Evolutionary conservation across 768 basidiomycete species (phyloP), one percentile per base, ranked within the genome.

Genomic region (Mycena vulgaris): DNA sequence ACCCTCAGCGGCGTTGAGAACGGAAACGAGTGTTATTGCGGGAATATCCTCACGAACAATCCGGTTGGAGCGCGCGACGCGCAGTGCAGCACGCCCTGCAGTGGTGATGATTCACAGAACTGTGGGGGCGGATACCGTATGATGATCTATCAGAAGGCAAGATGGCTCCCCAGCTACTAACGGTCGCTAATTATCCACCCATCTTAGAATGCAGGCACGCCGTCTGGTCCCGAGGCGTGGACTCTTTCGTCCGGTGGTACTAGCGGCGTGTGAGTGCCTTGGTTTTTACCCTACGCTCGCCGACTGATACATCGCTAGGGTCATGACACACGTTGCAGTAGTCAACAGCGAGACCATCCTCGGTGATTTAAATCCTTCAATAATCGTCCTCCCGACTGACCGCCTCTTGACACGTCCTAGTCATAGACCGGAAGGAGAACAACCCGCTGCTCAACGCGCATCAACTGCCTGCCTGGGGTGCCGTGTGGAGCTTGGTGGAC

Each of bases 391-490:
- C n/a, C n/a, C n/a, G n/a, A n/a, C n/a, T n/a, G n/a, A n/a, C n/a
- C n/a, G n/a, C n/a, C n/a, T n/a, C n/a, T n/a, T n/a, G n/a, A n/a
- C n/a, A n/a, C n/a, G n/a, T n/a, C n/a, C n/a, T n/a, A n/a, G n/a
- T 70, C 31, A 70, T 70, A 35, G 69, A 70, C 45, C 69, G 69
- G 39, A 66, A 70, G 27, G 69, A 70, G 35, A 57, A 52, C 23
- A 70, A 70, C 28, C 69, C 69, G 27, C 69, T 70, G 5, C 23
- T 60, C 23, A 66, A 65, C 35, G 57, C 63, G 6, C 14, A 60
- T 10, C 21, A 47, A 21, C 35, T 52, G 19, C 58, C 69, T 1
- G 69, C 69, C 4, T 70, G 69, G 69, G 69, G 69, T 2, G 69
- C 58, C 6, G 69, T 70, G 37, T 70, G 63, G 63, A 70, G 60